Conservation (phyloP, 169 alveolate genomes). For the Plasmodium ovale region DNA sequence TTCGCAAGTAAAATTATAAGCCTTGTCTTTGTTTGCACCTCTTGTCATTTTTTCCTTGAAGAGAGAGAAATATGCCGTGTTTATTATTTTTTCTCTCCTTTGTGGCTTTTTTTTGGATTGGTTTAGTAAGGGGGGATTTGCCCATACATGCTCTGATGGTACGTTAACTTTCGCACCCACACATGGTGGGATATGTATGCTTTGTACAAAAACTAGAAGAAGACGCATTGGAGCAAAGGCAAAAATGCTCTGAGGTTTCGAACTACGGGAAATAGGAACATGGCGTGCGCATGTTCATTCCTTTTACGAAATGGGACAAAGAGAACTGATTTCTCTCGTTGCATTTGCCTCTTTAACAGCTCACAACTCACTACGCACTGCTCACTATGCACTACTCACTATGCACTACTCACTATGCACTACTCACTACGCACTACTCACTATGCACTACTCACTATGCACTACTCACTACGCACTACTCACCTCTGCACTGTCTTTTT, state of each 20-base stretch:
- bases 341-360: no score
- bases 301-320: no score
- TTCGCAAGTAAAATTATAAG: neutral
- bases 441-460: no score
- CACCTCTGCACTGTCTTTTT: no score
- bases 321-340: no score
- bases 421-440: no score
- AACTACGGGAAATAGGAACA: neutral
- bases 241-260: neutral
- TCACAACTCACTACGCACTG: no score
- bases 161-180: neutral
- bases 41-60: neutral
- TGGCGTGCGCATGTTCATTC: neutral
- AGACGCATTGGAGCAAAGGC: neutral
- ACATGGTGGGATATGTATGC: no score
- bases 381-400: no score
- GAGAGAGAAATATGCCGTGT: conserved; percentile 13
- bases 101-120: conserved; percentile 1
- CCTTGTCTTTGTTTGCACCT: conserved; percentile 1
- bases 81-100: neutral
- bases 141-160: conserved; percentile 76
- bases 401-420: no score
- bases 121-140: conserved; percentile 25
- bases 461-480: no score
- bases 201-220: no score